Evolutionary conservation across 495 filamentous ascomycete genomes (phyloP).

Genomic region (Margaritispora aquatica): DNA sequence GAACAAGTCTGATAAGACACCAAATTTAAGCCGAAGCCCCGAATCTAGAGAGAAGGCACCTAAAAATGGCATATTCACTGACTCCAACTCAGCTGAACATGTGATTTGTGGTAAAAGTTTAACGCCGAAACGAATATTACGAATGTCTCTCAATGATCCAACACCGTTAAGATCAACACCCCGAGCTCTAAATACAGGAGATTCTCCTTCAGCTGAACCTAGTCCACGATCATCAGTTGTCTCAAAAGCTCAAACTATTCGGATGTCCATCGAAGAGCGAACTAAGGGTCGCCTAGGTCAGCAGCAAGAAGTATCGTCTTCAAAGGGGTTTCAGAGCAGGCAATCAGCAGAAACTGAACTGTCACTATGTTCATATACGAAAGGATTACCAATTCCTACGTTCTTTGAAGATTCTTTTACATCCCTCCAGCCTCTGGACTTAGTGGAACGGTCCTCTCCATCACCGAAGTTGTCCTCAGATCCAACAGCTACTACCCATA

Average conservation of each 20-base stretch:
- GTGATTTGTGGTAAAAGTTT: neutral
- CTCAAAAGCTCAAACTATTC: neutral
- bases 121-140: constrained; percentile 3
- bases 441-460: too few relatives aligned
- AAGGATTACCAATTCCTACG: neutral
- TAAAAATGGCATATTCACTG: neutral
- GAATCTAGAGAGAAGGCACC: neutral
- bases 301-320: too few relatives aligned
- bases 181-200: neutral
- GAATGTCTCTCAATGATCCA: constrained; percentile 2
- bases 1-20: constrained; percentile 6
- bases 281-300: too few relatives aligned
- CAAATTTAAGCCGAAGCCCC: constrained; percentile 5
- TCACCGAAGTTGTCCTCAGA: too few relatives aligned
- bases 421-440: neutral
- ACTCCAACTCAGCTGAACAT: neutral
- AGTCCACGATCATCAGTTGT: neutral
- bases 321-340: neutral
- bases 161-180: neutral
- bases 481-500: neutral
- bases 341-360: neutral
- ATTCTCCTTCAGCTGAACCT: neutral
- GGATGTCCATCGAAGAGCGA: neutral
- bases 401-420: neutral
- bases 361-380: neutral